phyloP scores from a whole-genome alignment of 192 early-diverging fungal genomes.

The Coemansia sp. region DNA sequence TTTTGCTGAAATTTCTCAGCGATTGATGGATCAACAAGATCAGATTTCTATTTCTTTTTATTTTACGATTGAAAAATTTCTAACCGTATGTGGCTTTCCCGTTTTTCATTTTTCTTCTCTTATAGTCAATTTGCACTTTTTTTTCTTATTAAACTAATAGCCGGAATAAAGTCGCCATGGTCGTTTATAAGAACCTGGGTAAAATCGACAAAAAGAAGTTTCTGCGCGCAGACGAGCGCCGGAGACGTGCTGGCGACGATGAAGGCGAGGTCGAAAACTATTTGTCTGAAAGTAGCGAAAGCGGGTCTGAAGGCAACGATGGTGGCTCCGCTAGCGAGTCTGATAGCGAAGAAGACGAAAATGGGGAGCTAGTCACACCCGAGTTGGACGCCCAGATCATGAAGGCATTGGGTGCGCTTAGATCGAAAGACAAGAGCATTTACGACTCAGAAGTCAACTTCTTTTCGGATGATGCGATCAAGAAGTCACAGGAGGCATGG shows the following conservation, averaged over 20 bases:
- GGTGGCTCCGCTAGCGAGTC: constrained; percentile 54
- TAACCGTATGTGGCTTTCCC: not conserved
- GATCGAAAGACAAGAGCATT: constrained; percentile 74
- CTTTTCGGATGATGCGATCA: constrained; percentile 63
- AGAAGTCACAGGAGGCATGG: constrained; percentile 43
- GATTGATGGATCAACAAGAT: too few species aligned
- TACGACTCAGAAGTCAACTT: constrained; percentile 79
- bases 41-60: too few species aligned
- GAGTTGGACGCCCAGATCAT: constrained; percentile 92
- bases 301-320: constrained; percentile 24
- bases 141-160: not conserved
- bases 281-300: constrained; percentile 24
- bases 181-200: constrained; percentile 16
- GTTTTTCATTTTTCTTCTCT: not conserved
- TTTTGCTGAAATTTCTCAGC: too few species aligned
- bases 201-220: constrained; percentile 47
- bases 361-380: constrained; percentile 81
- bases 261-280: constrained; percentile 44
- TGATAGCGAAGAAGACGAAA: constrained; percentile 79
- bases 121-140: not conserved
- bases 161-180: not conserved
- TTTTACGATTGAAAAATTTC: not conserved
- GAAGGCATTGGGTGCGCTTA: constrained; percentile 84
- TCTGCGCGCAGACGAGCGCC: constrained; percentile 46
- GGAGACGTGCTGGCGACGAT: constrained; percentile 43